Evolutionary conservation across 352 stramenopile species (phyloP), one percentile per base, ranked within the genome.

Genomic region (Phytophthora ohioensis): DNA sequence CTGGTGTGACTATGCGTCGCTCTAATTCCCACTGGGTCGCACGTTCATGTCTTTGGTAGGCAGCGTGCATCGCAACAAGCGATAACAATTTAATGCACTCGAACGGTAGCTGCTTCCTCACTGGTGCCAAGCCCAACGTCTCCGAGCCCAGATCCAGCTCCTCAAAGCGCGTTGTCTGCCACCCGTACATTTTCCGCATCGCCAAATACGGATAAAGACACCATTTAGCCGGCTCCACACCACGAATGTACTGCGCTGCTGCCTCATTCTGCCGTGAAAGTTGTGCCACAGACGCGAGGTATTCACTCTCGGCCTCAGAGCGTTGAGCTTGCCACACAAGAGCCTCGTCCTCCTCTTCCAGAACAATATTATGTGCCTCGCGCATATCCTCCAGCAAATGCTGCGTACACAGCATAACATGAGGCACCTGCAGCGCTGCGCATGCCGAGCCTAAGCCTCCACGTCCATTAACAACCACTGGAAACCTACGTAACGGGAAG

Each of bases 171-270:
- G 80, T 84, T 15, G 77, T 81, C 57, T 85, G 78, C 80, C 80
- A 87, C 21, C 80, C 80, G 66, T 84, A 87, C 53, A 87, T 67
- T 60, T 82, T 76, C 13, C 75, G 62, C 46, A 73, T 47, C 4
- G 75, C 56, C 54, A 84, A 43, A 53, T 83, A 73, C 48, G 80
- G 80, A 60, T 82, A 87, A 12, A 87, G n/a, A 5, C 77, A 80
- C 80, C 80, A 87, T 11, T 58, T 74, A 1, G 38, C 48, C 5
- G 80, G 77, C 45, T 87, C 72, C 13, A 85, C 39, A 3, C 51
- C 57, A 15, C 72, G 68, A 27, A 85, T 59, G 27, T 78, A 76
- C 6, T 84, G 61, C n/a, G 75, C 80, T 9, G 77, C 72, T n/a
- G 61, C 52, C 31, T 69, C 63, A 35, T 84, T 80, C 17, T 72